Conservation (phyloP, 1,284 basidiomycete species). For the Gyrodon tennesseensis region DNA sequence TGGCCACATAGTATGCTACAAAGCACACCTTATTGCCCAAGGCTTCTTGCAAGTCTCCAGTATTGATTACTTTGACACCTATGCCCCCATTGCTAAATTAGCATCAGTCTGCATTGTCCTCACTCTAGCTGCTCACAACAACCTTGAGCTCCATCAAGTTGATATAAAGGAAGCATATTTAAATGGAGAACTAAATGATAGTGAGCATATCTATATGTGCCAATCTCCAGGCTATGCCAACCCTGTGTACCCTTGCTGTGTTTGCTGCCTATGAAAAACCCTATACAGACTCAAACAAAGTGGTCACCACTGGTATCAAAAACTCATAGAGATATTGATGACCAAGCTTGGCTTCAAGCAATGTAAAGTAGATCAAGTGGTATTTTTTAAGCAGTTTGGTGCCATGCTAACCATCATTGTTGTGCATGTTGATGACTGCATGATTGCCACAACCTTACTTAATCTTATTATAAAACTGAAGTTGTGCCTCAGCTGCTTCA, state of each 20-base stretch:
- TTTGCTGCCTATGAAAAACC: not conserved
- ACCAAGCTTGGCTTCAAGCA: too few relatives aligned
- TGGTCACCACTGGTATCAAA: too few relatives aligned
- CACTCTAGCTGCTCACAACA: constrained; percentile 4
- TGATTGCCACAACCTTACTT: accelerated
- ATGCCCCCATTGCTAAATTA: constrained; percentile 41
- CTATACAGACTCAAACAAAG: not conserved
- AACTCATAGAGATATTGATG: too few relatives aligned
- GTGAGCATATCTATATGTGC: not conserved
- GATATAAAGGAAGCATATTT: constrained; percentile 18
- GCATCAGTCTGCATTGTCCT: constrained; percentile 38
- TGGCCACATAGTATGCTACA: constrained; percentile 41
- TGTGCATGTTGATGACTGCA: too few relatives aligned
- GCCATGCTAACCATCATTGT: too few relatives aligned
- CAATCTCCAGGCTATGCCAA: constrained; percentile 3
- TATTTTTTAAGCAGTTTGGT: not conserved
- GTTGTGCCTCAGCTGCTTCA: accelerated
- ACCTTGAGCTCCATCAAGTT: constrained; percentile 4
- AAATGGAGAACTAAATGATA: not conserved
- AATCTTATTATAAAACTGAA: too few relatives aligned
- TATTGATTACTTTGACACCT: constrained; percentile 48
- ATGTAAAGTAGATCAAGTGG: too few relatives aligned
- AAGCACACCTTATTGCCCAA: constrained; percentile 47
- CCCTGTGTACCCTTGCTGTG: not conserved
- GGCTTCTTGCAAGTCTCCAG: constrained; percentile 48